phyloP scores from a whole-genome alignment of 352 stramenopile species.

The Phytophthora cryptogea region DNA sequence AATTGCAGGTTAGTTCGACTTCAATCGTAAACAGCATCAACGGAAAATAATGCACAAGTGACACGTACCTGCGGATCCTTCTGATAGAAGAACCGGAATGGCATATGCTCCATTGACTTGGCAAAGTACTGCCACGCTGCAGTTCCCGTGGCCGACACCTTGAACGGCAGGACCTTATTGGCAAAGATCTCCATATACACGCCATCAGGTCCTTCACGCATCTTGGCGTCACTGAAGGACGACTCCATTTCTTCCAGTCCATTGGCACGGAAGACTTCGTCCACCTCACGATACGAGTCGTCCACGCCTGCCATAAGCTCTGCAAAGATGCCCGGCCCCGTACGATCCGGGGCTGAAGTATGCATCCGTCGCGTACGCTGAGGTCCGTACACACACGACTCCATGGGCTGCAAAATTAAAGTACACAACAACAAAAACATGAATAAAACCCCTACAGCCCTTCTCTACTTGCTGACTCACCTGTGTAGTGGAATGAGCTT shows the following conservation, averaged over 20 bases:
- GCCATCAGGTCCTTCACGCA: constrained; percentile 35
- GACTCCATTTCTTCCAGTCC: constrained; percentile 33
- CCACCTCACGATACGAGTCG: constrained; percentile 43
- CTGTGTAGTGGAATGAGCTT: constrained; percentile 33
- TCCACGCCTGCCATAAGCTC: constrained; percentile 42
- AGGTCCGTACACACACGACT: constrained; percentile 30
- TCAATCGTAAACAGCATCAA: too few species aligned
- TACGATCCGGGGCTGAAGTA: constrained; percentile 28
- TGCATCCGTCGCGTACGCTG: constrained; percentile 35
- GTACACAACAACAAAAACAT: background rate
- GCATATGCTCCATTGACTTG: constrained; percentile 43
- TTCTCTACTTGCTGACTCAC: constrained; percentile 3
- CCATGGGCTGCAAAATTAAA: constrained; percentile 27
- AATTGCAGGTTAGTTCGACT: background rate
- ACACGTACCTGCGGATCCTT: constrained; percentile 40
- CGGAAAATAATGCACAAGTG: background rate
- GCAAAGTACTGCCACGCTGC: constrained; percentile 55
- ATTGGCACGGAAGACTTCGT: constrained; percentile 42
- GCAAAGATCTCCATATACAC: constrained; percentile 56
- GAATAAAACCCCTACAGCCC: background rate
- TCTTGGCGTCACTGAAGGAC: constrained; percentile 41
- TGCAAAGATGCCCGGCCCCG: constrained; percentile 34
- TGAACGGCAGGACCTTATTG: constrained; percentile 53
- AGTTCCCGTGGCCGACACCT: constrained; percentile 32
- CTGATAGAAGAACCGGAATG: constrained; percentile 46